Conservation (phyloP, 495 filamentous ascomycete genomes). For the Hypoxylon perforatum region DNA sequence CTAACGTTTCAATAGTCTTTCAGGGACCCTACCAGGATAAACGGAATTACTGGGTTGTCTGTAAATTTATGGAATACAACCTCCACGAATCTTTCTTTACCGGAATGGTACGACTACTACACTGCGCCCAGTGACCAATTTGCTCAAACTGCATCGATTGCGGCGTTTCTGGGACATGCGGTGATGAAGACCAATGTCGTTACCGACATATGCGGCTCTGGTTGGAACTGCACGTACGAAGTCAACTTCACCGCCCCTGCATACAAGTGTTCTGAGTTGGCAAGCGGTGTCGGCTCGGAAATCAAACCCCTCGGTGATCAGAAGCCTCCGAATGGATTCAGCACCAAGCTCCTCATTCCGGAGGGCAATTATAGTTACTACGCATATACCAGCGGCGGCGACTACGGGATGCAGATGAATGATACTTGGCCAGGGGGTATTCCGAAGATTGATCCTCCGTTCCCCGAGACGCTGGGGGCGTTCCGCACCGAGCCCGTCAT, state of each 20-base stretch:
- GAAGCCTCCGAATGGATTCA: constrained; percentile 35
- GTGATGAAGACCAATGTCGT: constrained; percentile 40
- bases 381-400: constrained; percentile 48
- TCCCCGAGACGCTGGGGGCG: constrained; percentile 48
- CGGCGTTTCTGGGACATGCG: constrained; percentile 46
- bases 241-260: constrained; percentile 49
- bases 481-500: constrained; percentile 53
- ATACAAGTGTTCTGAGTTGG: constrained; percentile 51
- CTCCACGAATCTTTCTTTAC: constrained; percentile 6
- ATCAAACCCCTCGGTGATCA: constrained; percentile 42
- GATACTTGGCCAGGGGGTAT: constrained; percentile 44
- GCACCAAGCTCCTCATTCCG: constrained; percentile 47
- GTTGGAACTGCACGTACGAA: constrained; percentile 52
- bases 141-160: constrained; percentile 40
- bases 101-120: constrained; percentile 53
- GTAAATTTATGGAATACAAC: constrained; percentile 52
- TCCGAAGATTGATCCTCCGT: constrained; percentile 43
- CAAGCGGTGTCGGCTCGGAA: constrained; percentile 45
- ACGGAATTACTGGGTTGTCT: constrained; percentile 43
- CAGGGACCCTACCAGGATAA: constrained; percentile 43
- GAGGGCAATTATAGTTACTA: constrained; percentile 49
- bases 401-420: constrained; percentile 50
- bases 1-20: constrained; percentile 42
- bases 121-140: constrained; percentile 43
- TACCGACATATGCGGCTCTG: constrained; percentile 49